Base-by-base conservation (phyloP, 768 basidiomycete species). In the Coprinopsis marcescibilis region DNA sequence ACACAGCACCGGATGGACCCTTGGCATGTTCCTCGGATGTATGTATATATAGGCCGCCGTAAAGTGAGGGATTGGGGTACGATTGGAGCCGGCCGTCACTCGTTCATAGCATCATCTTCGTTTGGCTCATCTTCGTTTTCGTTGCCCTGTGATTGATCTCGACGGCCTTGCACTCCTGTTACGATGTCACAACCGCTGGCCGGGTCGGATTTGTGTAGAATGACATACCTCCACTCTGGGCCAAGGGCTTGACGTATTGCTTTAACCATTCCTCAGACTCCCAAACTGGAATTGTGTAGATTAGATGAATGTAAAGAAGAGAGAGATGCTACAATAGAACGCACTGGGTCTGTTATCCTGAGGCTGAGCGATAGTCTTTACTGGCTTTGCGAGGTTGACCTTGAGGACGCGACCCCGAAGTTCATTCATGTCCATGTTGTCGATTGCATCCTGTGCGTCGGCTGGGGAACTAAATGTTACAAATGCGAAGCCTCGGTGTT, bases 381-480 rank as follows among this genome's bases (percentile, higher is more conserved):
- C 79, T 4, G 90, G 89, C 36, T 86, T 77, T 7, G 94, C 93
- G 32, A 93, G 65, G 60, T 89, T 95, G 40, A 84, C 91, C 68
- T 84, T 88, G 52, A 89, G 66, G 43, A 86, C 83, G 49, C 77
- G 78, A 41, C 83, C 90, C 41, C 70, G 75, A 49, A 89, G 71
- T 61, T 94, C 93, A 59, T 95, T 96, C 65, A 94, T 70, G 65
- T 98, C 93, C 89, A 93, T 97, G 68, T 98, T 98, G 72, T 98
- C 95, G 51, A 97, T 95, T 23, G 95, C 95, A 62, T 97, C 94
- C 60, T 89, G 86, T 3, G 95, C 93, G 64, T 95, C 91, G 19
- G 77, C 76, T 7, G 86, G 61, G 5, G 83, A 85, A 10, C 81
- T 67, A 61, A 80, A 98, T 1, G 92, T 93, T 39, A 97, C 79